Evolutionary conservation across 192 early-diverging fungal genomes (phyloP).

Genomic region (Helicostylum pulchrum): DNA sequence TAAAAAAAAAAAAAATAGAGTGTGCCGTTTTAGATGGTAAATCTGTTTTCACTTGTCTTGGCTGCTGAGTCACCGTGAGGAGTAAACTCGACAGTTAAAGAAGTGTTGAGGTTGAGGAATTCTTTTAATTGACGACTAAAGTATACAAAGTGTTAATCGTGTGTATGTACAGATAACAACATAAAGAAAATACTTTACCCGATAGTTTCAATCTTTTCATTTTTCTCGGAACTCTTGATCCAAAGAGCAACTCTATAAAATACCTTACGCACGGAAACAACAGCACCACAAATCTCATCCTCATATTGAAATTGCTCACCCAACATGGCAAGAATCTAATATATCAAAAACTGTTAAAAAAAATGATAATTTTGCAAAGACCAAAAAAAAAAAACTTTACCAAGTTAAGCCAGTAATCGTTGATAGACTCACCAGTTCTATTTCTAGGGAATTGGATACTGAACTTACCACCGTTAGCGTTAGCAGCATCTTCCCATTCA

Average conservation of each 20-base stretch:
- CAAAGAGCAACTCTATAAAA: slow-evolving; percentile 86
- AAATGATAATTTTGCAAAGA: neutral
- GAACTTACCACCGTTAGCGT: slow-evolving; percentile 93
- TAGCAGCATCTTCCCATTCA: slow-evolving; percentile 92
- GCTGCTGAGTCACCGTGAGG: slow-evolving; percentile 27
- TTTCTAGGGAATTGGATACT: slow-evolving; percentile 68
- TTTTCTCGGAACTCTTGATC: slow-evolving; percentile 63
- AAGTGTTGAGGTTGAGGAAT: slow-evolving; percentile 10
- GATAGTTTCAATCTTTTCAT: slow-evolving; percentile 43
- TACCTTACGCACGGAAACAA: slow-evolving; percentile 79
- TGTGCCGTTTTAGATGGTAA: neutral
- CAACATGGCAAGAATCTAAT: slow-evolving; percentile 80
- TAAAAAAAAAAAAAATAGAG: no score
- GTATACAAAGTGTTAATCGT: neutral
- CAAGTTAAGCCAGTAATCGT: slow-evolving; percentile 83
- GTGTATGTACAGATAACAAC: neutral
- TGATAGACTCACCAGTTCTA: slow-evolving; percentile 70
- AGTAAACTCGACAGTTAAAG: slow-evolving; percentile 22
- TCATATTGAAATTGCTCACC: slow-evolving; percentile 81
- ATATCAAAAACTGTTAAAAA: neutral
- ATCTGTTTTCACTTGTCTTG: slow-evolving; percentile 13
- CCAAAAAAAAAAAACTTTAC: slow-evolving; percentile 36
- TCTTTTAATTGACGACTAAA: slow-evolving; percentile 26
- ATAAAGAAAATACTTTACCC: slow-evolving; percentile 39
- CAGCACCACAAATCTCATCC: slow-evolving; percentile 85